These are phyloP conservation scores for Sclerotinia sclerotiorum DNA, from an alignment of 2,329 filamentous ascomycete genomes.

Conservation along the genomic window DNA sequence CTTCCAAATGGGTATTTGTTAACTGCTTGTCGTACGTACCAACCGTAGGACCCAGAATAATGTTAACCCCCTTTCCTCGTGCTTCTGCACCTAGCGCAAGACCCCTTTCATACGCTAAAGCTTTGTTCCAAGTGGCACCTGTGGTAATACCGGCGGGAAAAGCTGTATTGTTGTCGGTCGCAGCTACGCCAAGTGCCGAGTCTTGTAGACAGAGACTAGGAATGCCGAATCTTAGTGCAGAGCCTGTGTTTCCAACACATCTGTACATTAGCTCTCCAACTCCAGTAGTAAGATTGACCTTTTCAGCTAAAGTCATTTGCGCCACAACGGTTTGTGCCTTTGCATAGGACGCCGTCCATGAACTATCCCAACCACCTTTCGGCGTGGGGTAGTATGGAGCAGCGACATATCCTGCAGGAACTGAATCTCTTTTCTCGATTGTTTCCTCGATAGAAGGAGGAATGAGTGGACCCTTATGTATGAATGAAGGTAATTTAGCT, in stretches of 20 bases:
- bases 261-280: conserved; percentile 69
- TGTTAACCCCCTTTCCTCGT: conserved; percentile 69
- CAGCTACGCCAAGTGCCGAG: conserved; percentile 67
- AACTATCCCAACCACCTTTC: conserved; percentile 55
- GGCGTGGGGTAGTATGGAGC: conserved; percentile 39
- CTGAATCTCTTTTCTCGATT: conserved; percentile 3
- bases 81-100: conserved; percentile 70
- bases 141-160: conserved; percentile 79
- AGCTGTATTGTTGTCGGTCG: conserved; percentile 71
- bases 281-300: conserved; percentile 73
- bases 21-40: not conserved
- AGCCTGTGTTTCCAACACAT: conserved; percentile 76
- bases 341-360: conserved; percentile 67
- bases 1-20: not conserved
- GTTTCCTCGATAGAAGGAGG: not conserved
- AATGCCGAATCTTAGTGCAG: conserved; percentile 67
- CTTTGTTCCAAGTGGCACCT: conserved; percentile 73
- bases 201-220: conserved; percentile 72
- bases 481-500: conserved; percentile 10
- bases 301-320: conserved; percentile 77
- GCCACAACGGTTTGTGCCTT: conserved; percentile 69
- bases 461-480: conserved; percentile 7
- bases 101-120: conserved; percentile 66
- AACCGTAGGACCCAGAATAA: conserved; percentile 62
- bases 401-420: conserved; percentile 36